Percentiles rank a stretch among this genome's conserved stretches.
phyloP scores from a whole-genome alignment of 2,329 filamentous ascomycete species.

The Westerdykella aurantiaca region DNA sequence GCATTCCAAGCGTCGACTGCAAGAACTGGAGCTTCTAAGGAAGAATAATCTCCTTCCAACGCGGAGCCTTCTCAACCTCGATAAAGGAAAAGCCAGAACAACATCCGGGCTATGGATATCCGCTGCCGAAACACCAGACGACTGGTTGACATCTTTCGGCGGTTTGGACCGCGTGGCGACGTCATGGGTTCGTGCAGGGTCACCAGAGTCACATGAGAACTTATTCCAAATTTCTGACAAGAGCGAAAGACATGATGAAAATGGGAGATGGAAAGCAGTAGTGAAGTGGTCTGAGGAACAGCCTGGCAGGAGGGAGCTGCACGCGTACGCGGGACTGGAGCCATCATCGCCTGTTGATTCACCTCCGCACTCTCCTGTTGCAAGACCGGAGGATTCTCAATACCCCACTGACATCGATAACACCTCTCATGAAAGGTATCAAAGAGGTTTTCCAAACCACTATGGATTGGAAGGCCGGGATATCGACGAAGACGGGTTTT shows the following conservation, averaged over 20 bases:
- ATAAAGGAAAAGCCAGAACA: background rate
- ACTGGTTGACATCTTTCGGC: constrained; percentile 12
- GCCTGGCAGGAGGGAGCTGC: constrained; percentile 7
- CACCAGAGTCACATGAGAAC: background rate
- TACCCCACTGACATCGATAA: too few species aligned
- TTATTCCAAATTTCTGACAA: background rate
- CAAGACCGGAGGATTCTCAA: background rate
- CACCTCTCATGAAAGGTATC: too few species aligned
- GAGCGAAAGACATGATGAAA: background rate
- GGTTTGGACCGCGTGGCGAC: constrained; percentile 2
- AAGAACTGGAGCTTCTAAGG: background rate
- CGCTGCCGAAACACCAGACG: constrained; percentile 4
- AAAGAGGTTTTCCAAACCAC: too few species aligned
- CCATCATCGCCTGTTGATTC: constrained; percentile 7
- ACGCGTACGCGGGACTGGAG: background rate
- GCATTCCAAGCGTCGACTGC: background rate
- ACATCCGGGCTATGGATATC: constrained; percentile 6
- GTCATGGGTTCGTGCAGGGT: background rate
- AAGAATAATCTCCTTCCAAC: background rate
- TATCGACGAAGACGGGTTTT: too few species aligned
- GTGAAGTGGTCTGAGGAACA: constrained; percentile 3
- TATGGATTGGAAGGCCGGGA: too few species aligned
- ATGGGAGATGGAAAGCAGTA: background rate
- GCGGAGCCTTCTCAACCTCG: background rate
- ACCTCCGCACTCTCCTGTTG: constrained; percentile 3